Base-by-base conservation (phyloP, 352 stramenopile genomes). In the Phytophthora cactorum region DNA sequence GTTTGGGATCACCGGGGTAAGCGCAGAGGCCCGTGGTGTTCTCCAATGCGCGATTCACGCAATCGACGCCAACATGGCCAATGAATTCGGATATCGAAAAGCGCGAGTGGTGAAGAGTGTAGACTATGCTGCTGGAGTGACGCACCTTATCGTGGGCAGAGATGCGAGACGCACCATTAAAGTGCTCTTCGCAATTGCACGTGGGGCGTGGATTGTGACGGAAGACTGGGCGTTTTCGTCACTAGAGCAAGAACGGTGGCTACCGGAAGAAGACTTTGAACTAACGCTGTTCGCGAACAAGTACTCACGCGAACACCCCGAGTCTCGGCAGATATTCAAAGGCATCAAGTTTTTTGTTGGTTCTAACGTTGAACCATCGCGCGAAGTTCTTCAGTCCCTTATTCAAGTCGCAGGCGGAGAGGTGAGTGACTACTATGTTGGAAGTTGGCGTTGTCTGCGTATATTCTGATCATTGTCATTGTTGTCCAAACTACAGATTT, bases 111-210 rank as follows among this genome's bases (percentile, higher is more conserved):
- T 93, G 27, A 93, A 93, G 64, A 92, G 82, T 43, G 57, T 88
- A 3, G 88, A 93, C 22, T 91, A 92, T 49, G 71, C 82, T 5
- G 80, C 83, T 25, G 79, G 72, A 10, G 79, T 95, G 28, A 95
- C 88, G 12, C 88, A 95, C 45, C 72, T 95, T 29, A 82, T 95
- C 38, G 82, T 93, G 11, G 84, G 82, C 5, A 74, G 80, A 43
- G 78, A 89, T 17, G 72, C 79, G 22, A 89, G 81, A 74, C 83
- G 88, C 27, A 95, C 88, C 14, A 90, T 95, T 66, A 95, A 95
- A 76, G 83, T 93, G 36, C 63, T 95, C 3, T 95, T 95, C 51
- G 88, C 84, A 17, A 89, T 95, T 53, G 88, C 88, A 11, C 85
- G 82, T 54, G 88, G 88, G 1, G 84, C 85, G 17, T 93, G 82